Conservation (phyloP, 2,329 filamentous ascomycete genomes). For the Botrytis byssoidea region DNA sequence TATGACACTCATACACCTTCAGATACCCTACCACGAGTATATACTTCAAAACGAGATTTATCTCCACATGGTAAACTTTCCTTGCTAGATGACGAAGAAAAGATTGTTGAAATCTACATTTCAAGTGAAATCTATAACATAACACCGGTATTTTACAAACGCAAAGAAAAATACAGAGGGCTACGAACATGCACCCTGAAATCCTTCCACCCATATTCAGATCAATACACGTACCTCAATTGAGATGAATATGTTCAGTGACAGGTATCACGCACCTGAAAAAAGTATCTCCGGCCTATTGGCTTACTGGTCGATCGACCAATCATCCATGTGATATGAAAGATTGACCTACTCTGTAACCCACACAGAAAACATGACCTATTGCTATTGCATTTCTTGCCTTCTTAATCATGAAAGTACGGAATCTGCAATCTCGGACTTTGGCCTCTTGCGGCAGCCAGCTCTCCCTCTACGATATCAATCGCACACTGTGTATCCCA, state of each 20-base stretch:
- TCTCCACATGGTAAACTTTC: background rate
- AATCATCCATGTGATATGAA: background rate
- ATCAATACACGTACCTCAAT: background rate
- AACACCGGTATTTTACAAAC: background rate
- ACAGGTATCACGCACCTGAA: background rate
- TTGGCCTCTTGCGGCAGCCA: background rate
- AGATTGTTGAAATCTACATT: background rate
- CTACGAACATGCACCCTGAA: background rate
- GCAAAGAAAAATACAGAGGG: too few relatives aligned
- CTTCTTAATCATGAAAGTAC: background rate
- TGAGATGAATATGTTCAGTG: background rate
- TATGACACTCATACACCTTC: background rate
- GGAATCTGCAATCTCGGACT: background rate
- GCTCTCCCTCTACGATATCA: slow-evolving; percentile 24
- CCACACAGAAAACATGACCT: too few relatives aligned
- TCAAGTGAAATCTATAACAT: background rate
- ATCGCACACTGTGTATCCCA: slow-evolving; percentile 34
- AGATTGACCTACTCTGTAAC: background rate
- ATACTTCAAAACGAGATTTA: background rate
- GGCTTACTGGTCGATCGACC: too few relatives aligned
- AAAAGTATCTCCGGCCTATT: background rate
- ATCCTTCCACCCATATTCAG: background rate
- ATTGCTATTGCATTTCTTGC: background rate
- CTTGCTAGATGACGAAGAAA: background rate
- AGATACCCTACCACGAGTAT: background rate